A percentile compares a stretch with the other conserved stretches of the same genome.
These are phyloP conservation scores for Pharnaceum exiguum DNA, from an alignment of 148 eudicot species.

Conservation along the genomic window DNA sequence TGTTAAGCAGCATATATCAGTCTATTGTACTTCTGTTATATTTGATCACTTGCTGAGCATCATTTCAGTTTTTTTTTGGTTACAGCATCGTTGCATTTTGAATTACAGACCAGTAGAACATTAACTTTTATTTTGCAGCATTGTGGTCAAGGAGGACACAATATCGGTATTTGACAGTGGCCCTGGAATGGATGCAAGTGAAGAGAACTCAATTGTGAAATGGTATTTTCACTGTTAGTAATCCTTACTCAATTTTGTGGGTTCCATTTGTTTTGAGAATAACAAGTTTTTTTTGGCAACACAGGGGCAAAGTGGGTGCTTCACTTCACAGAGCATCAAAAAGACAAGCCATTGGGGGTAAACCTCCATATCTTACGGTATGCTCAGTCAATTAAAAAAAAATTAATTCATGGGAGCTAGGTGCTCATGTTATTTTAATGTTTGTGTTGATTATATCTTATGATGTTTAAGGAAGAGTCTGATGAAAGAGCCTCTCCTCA, in stretches of 20 bases:
- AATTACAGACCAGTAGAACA: too few relatives aligned
- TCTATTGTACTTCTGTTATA: neutral
- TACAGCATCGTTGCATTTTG: too few relatives aligned
- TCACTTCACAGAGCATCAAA: constrained; percentile 52
- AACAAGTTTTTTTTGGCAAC: constrained; percentile 8
- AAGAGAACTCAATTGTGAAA: constrained; percentile 53
- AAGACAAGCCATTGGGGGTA: constrained; percentile 55
- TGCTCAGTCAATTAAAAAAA: neutral
- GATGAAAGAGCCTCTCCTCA: too few relatives aligned
- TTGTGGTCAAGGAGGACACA: constrained; percentile 29
- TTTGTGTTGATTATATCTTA: too few relatives aligned
- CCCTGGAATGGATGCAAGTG: constrained; percentile 68
- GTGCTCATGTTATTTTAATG: neutral
- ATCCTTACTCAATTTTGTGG: neutral
- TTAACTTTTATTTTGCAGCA: constrained; percentile 36
- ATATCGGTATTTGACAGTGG: constrained; percentile 65
- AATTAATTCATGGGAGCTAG: neutral
- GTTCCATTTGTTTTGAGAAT: neutral
- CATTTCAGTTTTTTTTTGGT: too few relatives aligned
- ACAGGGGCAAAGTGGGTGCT: constrained; percentile 77
- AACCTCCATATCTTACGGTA: constrained; percentile 69
- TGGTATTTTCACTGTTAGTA: constrained; percentile 45
- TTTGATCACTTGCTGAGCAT: too few relatives aligned
- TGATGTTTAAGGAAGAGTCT: too few relatives aligned
- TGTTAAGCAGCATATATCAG: neutral